Base-by-base conservation (phyloP, 78 protist species). In the Creolimax fragrantissima region DNA sequence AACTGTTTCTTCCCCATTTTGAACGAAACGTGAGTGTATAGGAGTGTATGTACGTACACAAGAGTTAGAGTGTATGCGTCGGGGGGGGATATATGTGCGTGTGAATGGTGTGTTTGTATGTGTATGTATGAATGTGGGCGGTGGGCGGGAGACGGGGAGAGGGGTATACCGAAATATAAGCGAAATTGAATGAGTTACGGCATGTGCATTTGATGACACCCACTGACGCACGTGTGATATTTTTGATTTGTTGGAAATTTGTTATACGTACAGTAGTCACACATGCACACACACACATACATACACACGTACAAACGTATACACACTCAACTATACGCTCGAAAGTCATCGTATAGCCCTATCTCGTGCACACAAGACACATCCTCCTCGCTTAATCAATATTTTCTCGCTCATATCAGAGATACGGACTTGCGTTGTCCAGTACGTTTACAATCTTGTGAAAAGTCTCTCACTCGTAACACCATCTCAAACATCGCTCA, bases 1-100 rank as follows among this genome's bases (percentile, higher is more conserved):
- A 94, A 91, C 92, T 89, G 74, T 42, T 35, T 58, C 81, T 93
- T 93, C 7, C 94, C 91, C 91, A 44, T 91, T 11, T n/a, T 88
- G 44, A 5, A 37, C 7, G 42, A 83, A 83, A 83, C 86, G 5
- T 17, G 74, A 17, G 74, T 58, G 17, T 11, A 58, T 11, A 32
- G 74, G 17, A 17, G 74, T 58, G 11, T 58, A 11, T 32, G 17
- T 11, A 17, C 74, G 17, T 58, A 58, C 17, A 11, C 74, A 17
- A 32, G 74, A 17, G 74, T 58, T 58, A 32, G 74, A 32, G 74
- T 58, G 74, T 58, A 58, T 17, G 74, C 17, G 74, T 17, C 74
- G 74, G 11, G 74, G 11, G 17, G 11, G 74, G 11, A 17, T 58
- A 17, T 58, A 17, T 58, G 74, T 58, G 17, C 17, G 74, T 58